These are phyloP conservation scores for Lasiodiplodia hormozganensis DNA, from an alignment of 2,329 filamentous ascomycete species.

Conservation along the genomic window DNA sequence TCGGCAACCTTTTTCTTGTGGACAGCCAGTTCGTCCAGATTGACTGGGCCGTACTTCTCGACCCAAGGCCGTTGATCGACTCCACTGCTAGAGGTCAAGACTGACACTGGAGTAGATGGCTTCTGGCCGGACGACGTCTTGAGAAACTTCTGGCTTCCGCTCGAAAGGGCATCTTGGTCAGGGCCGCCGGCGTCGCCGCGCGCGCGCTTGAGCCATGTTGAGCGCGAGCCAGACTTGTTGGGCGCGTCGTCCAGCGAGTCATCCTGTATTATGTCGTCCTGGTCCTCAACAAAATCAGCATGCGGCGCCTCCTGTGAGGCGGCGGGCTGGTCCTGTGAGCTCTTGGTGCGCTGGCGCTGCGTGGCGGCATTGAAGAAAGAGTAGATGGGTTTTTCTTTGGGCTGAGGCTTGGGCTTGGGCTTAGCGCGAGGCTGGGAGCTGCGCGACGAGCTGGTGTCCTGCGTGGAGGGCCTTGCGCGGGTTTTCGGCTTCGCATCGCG, in stretches of 20 bases:
- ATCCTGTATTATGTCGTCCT: constrained; percentile 47
- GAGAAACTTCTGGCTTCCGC: constrained; percentile 53
- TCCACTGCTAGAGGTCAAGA: constrained; percentile 34
- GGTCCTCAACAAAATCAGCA: constrained; percentile 35
- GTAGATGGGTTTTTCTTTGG: constrained; percentile 51
- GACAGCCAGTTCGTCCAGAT: constrained; percentile 84
- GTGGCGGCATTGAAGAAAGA: constrained; percentile 57
- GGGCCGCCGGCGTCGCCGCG: constrained; percentile 32
- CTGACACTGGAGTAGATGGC: constrained; percentile 39
- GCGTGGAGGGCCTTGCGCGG: constrained; percentile 7
- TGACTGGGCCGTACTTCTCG: constrained; percentile 78
- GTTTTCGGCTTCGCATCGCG: neutral
- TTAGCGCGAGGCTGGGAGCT: constrained; percentile 45
- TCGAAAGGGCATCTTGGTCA: constrained; percentile 35
- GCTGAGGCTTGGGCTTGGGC: constrained; percentile 43
- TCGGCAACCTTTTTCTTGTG: constrained; percentile 94
- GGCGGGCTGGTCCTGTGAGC: constrained; percentile 41
- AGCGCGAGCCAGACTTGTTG: constrained; percentile 31
- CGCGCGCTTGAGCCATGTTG: constrained; percentile 41
- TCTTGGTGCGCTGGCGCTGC: constrained; percentile 46
- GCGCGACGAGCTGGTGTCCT: constrained; percentile 11
- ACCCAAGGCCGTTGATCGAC: constrained; percentile 81
- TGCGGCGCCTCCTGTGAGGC: constrained; percentile 47
- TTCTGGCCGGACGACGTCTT: constrained; percentile 46
- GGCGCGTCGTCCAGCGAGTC: constrained; percentile 42